These are phyloP conservation scores for Tieghemostelium lacteum DNA, from an alignment of 78 protist species.

Conservation along the genomic window DNA sequence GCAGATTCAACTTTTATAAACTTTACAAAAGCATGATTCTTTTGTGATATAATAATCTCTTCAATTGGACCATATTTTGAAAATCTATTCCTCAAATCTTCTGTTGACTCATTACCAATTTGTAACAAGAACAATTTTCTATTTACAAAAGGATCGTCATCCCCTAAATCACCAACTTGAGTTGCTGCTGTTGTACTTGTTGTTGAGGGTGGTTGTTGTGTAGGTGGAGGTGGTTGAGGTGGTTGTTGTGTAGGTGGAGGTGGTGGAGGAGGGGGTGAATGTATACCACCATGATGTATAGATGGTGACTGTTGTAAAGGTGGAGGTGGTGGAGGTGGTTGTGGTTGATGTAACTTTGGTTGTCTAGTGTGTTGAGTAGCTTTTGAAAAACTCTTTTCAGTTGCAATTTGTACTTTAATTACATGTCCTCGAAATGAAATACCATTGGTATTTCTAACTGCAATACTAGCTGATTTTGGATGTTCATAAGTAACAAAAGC, in stretches of 20 bases:
- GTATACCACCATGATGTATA: background rate
- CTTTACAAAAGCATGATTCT: background rate
- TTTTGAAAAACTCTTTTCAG: slow-evolving; percentile 3
- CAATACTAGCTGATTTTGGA: slow-evolving; percentile 4
- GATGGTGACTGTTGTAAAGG: background rate
- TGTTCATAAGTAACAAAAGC: slow-evolving; percentile 25
- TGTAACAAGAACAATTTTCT: slow-evolving; percentile 3
- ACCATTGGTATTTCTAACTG: background rate
- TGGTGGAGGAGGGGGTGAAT: slow-evolving; percentile 3
- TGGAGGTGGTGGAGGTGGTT: slow-evolving; percentile 13
- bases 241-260: background rate
- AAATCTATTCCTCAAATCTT: background rate
- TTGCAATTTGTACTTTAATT: slow-evolving; percentile 33
- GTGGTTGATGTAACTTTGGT: background rate
- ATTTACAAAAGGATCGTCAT: slow-evolving; percentile 34
- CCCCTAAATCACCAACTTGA: no score
- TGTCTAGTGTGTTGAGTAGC: background rate
- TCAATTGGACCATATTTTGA: slow-evolving; percentile 1
- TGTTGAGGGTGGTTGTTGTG: background rate
- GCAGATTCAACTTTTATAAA: slow-evolving; percentile 9
- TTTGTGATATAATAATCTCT: background rate
- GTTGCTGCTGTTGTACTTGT: no score
- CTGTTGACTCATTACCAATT: background rate
- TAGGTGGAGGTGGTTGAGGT: background rate
- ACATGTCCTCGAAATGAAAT: background rate